A percentile compares a stretch with the other conserved stretches of the same genome.
These are phyloP conservation scores for Penicillium hesseltinei DNA, from an alignment of 2,329 filamentous ascomycete genomes.

Conservation along the genomic window DNA sequence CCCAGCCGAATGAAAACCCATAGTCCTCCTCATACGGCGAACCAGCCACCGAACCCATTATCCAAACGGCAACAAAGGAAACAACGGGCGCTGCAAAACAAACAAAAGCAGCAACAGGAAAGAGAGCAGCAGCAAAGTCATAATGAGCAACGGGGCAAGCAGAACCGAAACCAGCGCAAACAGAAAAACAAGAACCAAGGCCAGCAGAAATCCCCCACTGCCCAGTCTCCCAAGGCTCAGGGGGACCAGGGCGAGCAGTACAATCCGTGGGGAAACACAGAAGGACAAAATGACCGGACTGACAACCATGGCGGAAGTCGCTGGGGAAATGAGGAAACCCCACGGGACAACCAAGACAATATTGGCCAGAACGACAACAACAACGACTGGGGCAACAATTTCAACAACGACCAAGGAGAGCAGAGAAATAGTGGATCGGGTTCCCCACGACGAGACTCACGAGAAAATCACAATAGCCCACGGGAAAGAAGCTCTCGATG, in stretches of 20 bases:
- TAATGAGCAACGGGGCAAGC: background rate
- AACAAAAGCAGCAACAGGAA: background rate
- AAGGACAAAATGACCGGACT: background rate
- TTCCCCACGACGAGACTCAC: background rate
- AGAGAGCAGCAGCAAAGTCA: background rate
- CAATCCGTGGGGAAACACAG: background rate
- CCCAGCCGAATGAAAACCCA: background rate
- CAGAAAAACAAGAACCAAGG: background rate
- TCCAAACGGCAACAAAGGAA: constrained; percentile 6
- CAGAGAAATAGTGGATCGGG: background rate
- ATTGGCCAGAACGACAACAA: background rate
- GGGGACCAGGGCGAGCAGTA: background rate
- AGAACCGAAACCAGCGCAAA: background rate
- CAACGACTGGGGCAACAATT: no score
- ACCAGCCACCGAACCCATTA: background rate
- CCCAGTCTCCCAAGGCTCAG: background rate
- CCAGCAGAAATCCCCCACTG: background rate
- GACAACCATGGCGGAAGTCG: background rate
- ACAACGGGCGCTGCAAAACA: background rate
- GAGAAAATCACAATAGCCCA: background rate
- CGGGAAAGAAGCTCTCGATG: background rate
- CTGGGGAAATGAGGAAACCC: background rate
- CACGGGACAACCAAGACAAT: background rate
- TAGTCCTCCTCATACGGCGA: background rate
- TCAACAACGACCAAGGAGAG: background rate